phyloP scores from a whole-genome alignment of 1,284 basidiomycete species.

The Puccinia coronata region DNA sequence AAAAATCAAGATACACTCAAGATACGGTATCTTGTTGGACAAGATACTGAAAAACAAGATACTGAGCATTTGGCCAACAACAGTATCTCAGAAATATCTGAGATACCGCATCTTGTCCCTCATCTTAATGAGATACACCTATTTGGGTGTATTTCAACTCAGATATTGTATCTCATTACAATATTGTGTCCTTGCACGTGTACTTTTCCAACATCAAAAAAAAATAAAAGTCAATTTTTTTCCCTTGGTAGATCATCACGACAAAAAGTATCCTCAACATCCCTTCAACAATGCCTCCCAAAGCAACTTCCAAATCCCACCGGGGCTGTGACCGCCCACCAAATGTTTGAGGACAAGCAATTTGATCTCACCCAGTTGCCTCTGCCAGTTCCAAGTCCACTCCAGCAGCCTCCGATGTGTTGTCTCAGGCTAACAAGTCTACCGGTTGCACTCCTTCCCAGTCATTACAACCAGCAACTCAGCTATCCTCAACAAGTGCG shows the following conservation, averaged over 20 bases:
- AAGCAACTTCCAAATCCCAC: background rate
- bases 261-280: background rate
- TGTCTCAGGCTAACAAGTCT: no score
- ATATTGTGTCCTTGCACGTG: background rate
- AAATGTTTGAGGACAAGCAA: background rate
- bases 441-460: background rate
- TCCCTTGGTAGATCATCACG: background rate
- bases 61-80: background rate
- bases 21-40: slow-evolving; percentile 11
- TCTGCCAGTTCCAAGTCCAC: background rate
- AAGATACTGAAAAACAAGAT: no score
- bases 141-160: background rate
- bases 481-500: no score
- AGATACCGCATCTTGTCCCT: background rate
- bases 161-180: background rate
- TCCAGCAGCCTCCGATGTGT: no score
- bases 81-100: background rate
- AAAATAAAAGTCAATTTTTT: background rate
- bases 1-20: background rate
- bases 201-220: background rate
- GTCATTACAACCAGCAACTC: no score
- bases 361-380: no score
- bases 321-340: background rate
- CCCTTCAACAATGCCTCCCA: background rate
- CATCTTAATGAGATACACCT: slow-evolving; percentile 1